Conservation (phyloP, 2,329 filamentous ascomycete genomes). For the Ophiobolus disseminans region DNA sequence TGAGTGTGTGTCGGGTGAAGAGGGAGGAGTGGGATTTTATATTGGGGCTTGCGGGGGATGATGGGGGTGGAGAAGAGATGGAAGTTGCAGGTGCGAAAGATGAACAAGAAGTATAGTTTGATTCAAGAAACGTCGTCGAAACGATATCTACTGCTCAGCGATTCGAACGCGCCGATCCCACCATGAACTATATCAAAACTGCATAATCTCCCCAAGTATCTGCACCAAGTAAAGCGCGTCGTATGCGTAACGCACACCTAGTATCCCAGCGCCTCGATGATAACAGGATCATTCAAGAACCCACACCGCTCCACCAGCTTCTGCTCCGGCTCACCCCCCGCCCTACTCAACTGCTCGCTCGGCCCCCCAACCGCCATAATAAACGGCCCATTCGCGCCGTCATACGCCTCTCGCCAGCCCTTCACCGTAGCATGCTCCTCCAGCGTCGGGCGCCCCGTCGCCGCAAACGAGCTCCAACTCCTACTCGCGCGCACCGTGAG, state of each 20-base stretch:
- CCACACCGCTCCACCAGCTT: slow-evolving; percentile 57
- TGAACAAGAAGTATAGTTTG: too few species aligned
- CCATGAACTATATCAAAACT: too few species aligned
- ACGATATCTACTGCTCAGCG: too few species aligned
- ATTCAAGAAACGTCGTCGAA: too few species aligned
- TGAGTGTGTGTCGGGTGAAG: slow-evolving; percentile 79
- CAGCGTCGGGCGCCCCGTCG: slow-evolving; percentile 38
- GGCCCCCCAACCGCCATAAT: slow-evolving; percentile 52
- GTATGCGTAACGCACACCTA: slow-evolving; percentile 13
- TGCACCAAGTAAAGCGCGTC: too few species aligned
- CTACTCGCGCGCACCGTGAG: slow-evolving; percentile 52
- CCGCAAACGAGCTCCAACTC: slow-evolving; percentile 59
- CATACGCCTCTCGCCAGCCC: slow-evolving; percentile 52
- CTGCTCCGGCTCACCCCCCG: slow-evolving; percentile 49
- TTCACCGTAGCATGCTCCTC: slow-evolving; percentile 48
- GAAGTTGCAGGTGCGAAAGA: background rate
- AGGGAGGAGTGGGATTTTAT: slow-evolving; percentile 71
- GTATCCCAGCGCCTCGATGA: slow-evolving; percentile 51
- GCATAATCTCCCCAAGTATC: too few species aligned
- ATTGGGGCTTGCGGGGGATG: slow-evolving; percentile 55
- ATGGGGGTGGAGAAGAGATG: slow-evolving; percentile 1
- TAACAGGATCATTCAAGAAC: slow-evolving; percentile 55
- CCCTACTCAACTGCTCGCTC: slow-evolving; percentile 51
- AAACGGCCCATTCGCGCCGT: slow-evolving; percentile 21
- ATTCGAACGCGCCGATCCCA: too few species aligned